phyloP scores from a whole-genome alignment of 2,329 filamentous ascomycete genomes.

The Cytospora piceae region DNA sequence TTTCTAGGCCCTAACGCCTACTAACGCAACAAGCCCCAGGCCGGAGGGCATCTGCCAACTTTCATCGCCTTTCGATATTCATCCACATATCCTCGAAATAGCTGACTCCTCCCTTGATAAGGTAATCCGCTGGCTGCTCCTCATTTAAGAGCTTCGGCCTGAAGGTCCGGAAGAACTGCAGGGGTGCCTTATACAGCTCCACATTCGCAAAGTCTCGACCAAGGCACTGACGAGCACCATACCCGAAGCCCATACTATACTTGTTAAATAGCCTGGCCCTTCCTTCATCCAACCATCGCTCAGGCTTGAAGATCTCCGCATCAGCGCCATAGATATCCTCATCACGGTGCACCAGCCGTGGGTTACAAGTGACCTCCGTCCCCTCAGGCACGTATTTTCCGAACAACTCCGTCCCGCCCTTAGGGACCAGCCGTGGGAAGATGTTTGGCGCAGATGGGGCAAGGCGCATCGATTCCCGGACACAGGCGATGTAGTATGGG shows the following conservation, averaged over 20 bases:
- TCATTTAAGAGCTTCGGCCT: slow-evolving; percentile 38
- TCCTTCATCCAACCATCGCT: slow-evolving; percentile 51
- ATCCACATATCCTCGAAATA: slow-evolving; percentile 48
- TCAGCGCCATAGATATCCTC: slow-evolving; percentile 60
- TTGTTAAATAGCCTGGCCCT: slow-evolving; percentile 47
- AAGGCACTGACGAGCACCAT: slow-evolving; percentile 57
- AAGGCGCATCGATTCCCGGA: slow-evolving; percentile 55
- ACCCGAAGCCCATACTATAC: slow-evolving; percentile 55
- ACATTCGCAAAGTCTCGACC: slow-evolving; percentile 51
- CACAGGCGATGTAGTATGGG: slow-evolving; percentile 54
- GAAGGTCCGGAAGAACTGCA: slow-evolving; percentile 48
- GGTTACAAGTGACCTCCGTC: slow-evolving; percentile 28
- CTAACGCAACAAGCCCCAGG: background rate
- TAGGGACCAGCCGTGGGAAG: slow-evolving; percentile 49
- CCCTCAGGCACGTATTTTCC: slow-evolving; percentile 29
- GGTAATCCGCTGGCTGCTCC: slow-evolving; percentile 40
- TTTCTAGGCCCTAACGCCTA: no score
- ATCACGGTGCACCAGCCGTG: slow-evolving; percentile 67
- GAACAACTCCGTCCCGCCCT: slow-evolving; percentile 38
- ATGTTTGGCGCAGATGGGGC: slow-evolving; percentile 55
- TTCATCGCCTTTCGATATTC: slow-evolving; percentile 32
- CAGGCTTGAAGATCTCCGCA: slow-evolving; percentile 50
- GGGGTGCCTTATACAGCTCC: slow-evolving; percentile 47
- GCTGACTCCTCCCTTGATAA: slow-evolving; percentile 47
- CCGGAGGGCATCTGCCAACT: background rate